Base-by-base conservation (phyloP, 805 yeast species). In the Ogataea degrootiae region DNA sequence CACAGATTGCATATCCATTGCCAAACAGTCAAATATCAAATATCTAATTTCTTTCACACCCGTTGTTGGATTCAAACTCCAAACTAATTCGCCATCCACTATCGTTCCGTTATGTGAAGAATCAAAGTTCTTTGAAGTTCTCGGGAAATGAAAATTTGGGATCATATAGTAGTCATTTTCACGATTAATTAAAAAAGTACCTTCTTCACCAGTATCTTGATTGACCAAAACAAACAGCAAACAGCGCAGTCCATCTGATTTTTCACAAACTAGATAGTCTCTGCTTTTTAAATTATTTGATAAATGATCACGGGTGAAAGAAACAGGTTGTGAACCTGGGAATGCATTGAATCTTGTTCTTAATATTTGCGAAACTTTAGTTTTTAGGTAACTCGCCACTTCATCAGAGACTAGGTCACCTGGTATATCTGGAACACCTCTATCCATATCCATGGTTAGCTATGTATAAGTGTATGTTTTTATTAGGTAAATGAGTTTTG, bases 291-390 rank as follows among this genome's bases (percentile, higher is more conserved):
- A 69, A 34, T 82, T 79, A 41, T 80, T 79, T 4, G 63, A 63
- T 22, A 94, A 71, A 67, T 92, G 97, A 34, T 75, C 70, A 46
- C 88, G 74, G 39, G 87, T 83, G 62, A 94, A 91, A 23, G 96
- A 87, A 2, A 92, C 87, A 0, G 99, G 99, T 67, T 95, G 99
- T 1, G 97, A 83, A 0, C 99, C 97, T 2, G 96, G 95, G 58
- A 91, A 91, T 1, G 67, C 56, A 16, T 76, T 71, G 37, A 77
- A 74, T 33, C 81, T 74, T 54, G 82, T 70, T 55, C 79, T 72
- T 57, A 85, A 62, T 52, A 85, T 69, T 58, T 79, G 62, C 39
- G 90, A 83, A 4, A 91, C 84, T 68, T 83, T 82, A 44, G 73
- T 73, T 59, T 82, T 79, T 45, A 92, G 73, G 48, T 79, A 89